phyloP scores from a whole-genome alignment of 1,139 yeast species.

The Petasospora rhodanensis region DNA sequence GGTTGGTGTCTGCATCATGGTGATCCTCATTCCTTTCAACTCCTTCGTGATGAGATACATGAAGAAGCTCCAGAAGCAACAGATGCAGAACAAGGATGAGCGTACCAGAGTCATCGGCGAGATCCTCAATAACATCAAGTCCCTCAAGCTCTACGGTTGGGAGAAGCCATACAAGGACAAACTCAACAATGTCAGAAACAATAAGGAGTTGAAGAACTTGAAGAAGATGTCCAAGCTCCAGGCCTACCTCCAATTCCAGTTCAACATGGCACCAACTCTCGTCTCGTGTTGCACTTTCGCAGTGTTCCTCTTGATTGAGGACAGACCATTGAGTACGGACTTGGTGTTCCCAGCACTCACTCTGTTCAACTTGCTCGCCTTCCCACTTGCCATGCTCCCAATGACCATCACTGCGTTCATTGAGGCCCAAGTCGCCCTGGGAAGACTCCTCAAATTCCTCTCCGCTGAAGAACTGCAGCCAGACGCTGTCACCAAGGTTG shows the following conservation, averaged over 20 bases:
- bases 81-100: constrained; percentile 64
- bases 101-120: constrained; percentile 78
- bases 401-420: constrained; percentile 81
- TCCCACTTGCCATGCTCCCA: constrained; percentile 94
- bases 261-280: constrained; percentile 84
- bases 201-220: constrained; percentile 77
- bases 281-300: constrained; percentile 93
- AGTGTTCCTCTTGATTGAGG: constrained; percentile 61
- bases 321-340: constrained; percentile 77
- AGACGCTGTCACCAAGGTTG: constrained; percentile 61
- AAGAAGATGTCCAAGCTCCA: constrained; percentile 71
- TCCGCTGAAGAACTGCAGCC: constrained; percentile 75
- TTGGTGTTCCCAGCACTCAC: constrained; percentile 94
- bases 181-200: constrained; percentile 78
- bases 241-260: constrained; percentile 72
- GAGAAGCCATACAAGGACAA: constrained; percentile 77
- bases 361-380: constrained; percentile 74
- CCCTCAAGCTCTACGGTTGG: constrained; percentile 93
- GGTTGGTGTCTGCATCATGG: constrained; percentile 88
- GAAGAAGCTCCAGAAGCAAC: constrained; percentile 71
- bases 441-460: constrained; percentile 70
- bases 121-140: constrained; percentile 85
- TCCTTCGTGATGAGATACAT: constrained; percentile 69
- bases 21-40: constrained; percentile 82
- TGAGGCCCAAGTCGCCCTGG: constrained; percentile 86